Percentiles rank a stretch among this genome's conserved stretches.
These are phyloP conservation scores for Apiospora kogelbergensis DNA, from an alignment of 2,329 filamentous ascomycete species.

Conservation along the genomic window DNA sequence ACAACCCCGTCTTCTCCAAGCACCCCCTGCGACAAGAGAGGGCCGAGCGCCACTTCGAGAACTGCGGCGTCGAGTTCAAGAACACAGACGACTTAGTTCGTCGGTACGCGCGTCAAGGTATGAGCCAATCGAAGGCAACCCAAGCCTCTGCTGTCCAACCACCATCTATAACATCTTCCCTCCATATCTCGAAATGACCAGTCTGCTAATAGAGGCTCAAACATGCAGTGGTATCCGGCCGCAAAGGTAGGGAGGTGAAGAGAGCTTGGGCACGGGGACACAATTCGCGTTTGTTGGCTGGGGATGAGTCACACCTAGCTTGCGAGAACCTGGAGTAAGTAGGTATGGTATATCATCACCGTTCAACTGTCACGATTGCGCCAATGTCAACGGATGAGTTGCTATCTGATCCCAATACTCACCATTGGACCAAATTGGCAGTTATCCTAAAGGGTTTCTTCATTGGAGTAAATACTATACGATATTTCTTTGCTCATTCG, in stretches of 20 bases:
- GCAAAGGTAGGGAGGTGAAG: not conserved
- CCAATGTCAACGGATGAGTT: no score
- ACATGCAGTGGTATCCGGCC: not conserved
- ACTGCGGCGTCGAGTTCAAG: conserved; percentile 11
- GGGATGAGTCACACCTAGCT: conserved; percentile 10
- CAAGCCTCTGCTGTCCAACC: not conserved
- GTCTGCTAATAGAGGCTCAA: not conserved
- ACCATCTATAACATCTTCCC: not conserved
- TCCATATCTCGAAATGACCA: not conserved
- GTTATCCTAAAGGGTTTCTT: no score
- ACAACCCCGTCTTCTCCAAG: conserved; percentile 14
- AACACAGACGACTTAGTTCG: conserved; percentile 9
- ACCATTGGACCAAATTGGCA: no score
- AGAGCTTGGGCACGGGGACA: conserved; percentile 10
- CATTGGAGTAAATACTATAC: no score
- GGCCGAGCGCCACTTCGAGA: conserved; percentile 9
- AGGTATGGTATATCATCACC: no score
- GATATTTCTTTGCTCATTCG: no score
- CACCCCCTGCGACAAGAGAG: conserved; percentile 10
- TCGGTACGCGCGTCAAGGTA: conserved; percentile 15
- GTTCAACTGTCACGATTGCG: no score
- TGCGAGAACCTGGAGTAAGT: conserved; percentile 12
- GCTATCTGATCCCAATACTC: no score
- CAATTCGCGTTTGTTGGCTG: conserved; percentile 5
- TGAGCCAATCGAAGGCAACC: not conserved